A percentile compares a stretch with the other conserved stretches of the same genome.
These are phyloP conservation scores for Ophiostoma ulmi DNA, from an alignment of 2,329 filamentous ascomycete genomes.

Conservation along the genomic window DNA sequence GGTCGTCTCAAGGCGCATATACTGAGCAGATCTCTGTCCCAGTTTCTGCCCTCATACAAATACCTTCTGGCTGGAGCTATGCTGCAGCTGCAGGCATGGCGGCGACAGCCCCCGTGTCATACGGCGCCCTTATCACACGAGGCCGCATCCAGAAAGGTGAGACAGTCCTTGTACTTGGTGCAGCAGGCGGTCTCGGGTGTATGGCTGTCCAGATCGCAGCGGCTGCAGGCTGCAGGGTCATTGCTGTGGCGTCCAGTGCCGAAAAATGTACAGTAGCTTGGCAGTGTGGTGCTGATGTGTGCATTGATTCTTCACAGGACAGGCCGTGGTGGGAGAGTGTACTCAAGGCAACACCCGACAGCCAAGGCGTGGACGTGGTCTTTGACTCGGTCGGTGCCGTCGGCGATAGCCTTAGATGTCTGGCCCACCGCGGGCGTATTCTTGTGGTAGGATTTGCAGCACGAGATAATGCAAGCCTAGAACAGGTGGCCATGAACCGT, in stretches of 20 bases:
- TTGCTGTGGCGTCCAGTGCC: constrained; percentile 47
- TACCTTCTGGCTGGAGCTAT: constrained; percentile 44
- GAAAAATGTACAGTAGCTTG: constrained; percentile 42
- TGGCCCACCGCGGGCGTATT: constrained; percentile 45
- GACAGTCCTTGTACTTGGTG: constrained; percentile 51
- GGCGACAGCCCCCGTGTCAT: constrained; percentile 50
- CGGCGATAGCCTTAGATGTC: constrained; percentile 48
- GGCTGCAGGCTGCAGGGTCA: constrained; percentile 40
- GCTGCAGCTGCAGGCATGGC: constrained; percentile 50
- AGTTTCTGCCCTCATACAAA: constrained; percentile 35
- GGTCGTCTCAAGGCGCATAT: constrained; percentile 3
- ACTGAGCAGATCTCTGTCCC: constrained; percentile 44
- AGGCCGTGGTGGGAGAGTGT: constrained; percentile 31
- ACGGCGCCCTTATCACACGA: constrained; percentile 44
- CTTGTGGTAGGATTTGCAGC: background rate
- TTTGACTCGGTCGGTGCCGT: constrained; percentile 56
- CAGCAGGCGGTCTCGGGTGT: constrained; percentile 51
- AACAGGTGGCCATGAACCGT: background rate
- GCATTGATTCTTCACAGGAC: background rate
- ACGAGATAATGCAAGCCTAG: background rate
- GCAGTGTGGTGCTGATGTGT: background rate
- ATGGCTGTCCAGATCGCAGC: constrained; percentile 53
- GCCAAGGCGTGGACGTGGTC: constrained; percentile 51
- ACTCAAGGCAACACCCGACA: constrained; percentile 40
- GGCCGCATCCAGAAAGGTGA: constrained; percentile 42